phyloP scores from a whole-genome alignment of 1,139 yeast species.

The Eremothecium gossypii region DNA sequence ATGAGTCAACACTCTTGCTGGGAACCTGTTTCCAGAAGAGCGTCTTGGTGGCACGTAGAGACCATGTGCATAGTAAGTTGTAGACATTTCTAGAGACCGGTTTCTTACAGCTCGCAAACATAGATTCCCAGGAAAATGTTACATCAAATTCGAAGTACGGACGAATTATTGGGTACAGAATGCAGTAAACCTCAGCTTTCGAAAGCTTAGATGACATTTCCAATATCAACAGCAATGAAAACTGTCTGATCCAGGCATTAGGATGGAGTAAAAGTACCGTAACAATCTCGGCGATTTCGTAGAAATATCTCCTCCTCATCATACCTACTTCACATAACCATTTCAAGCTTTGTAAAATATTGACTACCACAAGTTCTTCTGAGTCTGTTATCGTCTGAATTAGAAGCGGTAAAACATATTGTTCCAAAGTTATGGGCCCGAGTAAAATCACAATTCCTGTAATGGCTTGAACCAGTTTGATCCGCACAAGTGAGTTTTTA shows the following conservation, averaged over 20 bases:
- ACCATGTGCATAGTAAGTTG: constrained; percentile 66
- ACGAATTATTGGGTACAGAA: constrained; percentile 72
- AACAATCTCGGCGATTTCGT: constrained; percentile 43
- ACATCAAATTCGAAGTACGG: constrained; percentile 73
- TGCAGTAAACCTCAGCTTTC: constrained; percentile 74
- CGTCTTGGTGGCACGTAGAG: constrained; percentile 53
- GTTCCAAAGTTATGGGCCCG: constrained; percentile 77
- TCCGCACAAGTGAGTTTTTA: constrained; percentile 53
- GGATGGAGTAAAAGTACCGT: constrained; percentile 67
- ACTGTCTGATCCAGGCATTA: constrained; percentile 74
- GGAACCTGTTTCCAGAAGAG: constrained; percentile 64
- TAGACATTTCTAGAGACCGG: constrained; percentile 63
- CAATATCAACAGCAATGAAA: constrained; percentile 52
- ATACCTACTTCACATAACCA: constrained; percentile 47
- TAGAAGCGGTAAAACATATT: constrained; percentile 75
- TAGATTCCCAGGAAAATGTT: constrained; percentile 52
- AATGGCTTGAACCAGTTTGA: constrained; percentile 69
- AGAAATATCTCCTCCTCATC: constrained; percentile 38
- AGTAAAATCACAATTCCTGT: constrained; percentile 68
- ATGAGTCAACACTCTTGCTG: constrained; percentile 33
- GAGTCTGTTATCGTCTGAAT: constrained; percentile 75
- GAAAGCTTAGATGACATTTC: constrained; percentile 54
- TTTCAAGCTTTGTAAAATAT: constrained; percentile 61
- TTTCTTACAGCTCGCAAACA: constrained; percentile 54
- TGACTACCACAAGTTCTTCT: constrained; percentile 75